Conservation (phyloP, 495 filamentous ascomycete genomes). For the Aspergillus cavernicola region DNA sequence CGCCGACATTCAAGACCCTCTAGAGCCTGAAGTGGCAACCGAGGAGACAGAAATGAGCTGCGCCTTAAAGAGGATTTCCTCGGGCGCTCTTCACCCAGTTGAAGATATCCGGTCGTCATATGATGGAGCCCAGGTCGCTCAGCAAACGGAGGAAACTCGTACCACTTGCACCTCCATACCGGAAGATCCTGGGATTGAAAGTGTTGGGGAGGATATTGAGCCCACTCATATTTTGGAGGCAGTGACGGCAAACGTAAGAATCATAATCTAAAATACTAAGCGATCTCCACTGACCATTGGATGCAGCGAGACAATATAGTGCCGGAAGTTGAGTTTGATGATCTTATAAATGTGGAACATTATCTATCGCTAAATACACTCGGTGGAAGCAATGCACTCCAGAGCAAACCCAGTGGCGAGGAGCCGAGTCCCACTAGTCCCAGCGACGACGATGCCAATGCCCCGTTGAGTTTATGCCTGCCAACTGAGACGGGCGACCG, state of each 20-base stretch:
- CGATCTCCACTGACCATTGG: background rate
- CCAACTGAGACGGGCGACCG: constrained; percentile 26
- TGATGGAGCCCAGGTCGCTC: background rate
- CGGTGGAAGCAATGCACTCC: background rate
- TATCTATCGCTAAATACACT: background rate
- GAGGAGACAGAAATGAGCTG: background rate
- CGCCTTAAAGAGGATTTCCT: background rate
- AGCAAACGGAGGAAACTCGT: background rate
- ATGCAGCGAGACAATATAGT: background rate
- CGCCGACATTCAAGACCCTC: background rate
- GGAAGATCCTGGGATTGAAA: background rate
- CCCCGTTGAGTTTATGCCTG: constrained; percentile 20
- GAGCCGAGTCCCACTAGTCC: constrained; percentile 1
- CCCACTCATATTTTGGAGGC: background rate
- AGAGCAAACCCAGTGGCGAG: background rate
- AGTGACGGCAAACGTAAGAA: background rate
- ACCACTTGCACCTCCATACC: background rate
- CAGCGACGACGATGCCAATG: constrained; percentile 13
- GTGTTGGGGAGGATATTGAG: background rate
- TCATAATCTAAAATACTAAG: background rate
- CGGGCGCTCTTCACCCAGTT: background rate
- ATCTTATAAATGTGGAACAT: background rate
- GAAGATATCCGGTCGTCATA: background rate
- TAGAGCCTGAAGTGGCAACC: background rate
- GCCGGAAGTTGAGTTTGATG: background rate